Evolutionary conservation across 306 rosid species (phyloP), one percentile per base, ranked within the genome.

Genomic region (Styphnolobium japonicum): DNA sequence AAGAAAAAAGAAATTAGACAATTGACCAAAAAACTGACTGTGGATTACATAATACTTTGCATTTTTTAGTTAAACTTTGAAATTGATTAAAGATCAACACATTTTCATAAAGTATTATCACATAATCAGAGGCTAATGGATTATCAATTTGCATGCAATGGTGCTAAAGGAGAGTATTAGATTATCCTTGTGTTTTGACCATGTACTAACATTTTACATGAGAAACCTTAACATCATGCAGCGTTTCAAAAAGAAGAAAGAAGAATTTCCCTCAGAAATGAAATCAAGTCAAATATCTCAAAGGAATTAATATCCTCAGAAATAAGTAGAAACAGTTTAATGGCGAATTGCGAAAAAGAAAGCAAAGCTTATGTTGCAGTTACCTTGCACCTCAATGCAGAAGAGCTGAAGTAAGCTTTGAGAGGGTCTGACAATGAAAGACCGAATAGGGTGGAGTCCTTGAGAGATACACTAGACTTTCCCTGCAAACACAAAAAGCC

Each of bases 301-400:
- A 42, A 25, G 46, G 36, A 61, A 60, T 1, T 16, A 10, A 16
- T 2, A 1, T 46, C 58, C 49, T 71, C 21, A 4, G 1, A 33
- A 52, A 71, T 52, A 31, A 51, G 19, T 0, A 15, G 40, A 15
- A 45, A 45, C 21, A 14, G 12, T 45, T 31, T 4, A 52, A 19
- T 14, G 15, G 18, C 1, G 29, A 57, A 23, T 4, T 39, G 48
- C 7, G 16, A 46, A 25, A 8, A 23, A 12, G 29, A n/a, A 11
- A 29, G 14, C 2, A 22, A 76, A 51, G 15, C 4, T 29, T 7
- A 51, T 60, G 67, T 57, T 46, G 43, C 34, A 29, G 18, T 18
- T 84, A 91, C 98, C 94, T 90, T 90, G 84, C 86, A 81, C 78
- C 91, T 84, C 58, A 89, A 61, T 25, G 91, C 77, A 71, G 87